Evolutionary conservation across 148 eudicot genomes (phyloP).

Genomic region (Tetragonia tetragonoides): DNA sequence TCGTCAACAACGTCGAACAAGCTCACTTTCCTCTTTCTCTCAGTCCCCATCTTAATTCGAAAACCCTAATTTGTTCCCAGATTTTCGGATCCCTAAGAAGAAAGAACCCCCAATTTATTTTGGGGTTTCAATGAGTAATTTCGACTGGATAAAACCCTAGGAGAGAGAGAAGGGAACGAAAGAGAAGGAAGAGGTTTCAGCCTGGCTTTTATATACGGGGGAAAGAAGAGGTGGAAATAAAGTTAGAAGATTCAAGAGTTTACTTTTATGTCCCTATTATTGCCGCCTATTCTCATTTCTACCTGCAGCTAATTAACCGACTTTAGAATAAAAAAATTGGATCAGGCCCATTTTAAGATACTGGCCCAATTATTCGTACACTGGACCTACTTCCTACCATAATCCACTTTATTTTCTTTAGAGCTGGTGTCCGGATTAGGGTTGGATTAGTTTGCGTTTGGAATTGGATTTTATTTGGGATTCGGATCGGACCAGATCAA

Average conservation of each 20-base stretch:
- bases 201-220: slow-evolving; percentile 4
- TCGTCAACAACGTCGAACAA: slow-evolving; percentile 92
- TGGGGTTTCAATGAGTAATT: background rate
- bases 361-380: too few relatives aligned
- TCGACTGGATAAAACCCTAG: slow-evolving; percentile 33
- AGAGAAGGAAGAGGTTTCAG: background rate
- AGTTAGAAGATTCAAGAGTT: background rate
- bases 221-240: background rate
- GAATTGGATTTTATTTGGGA: too few relatives aligned
- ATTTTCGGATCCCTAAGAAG: slow-evolving; percentile 1
- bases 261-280: too few relatives aligned
- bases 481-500: too few relatives aligned
- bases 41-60: slow-evolving; percentile 54
- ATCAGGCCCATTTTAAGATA: too few relatives aligned
- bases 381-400: too few relatives aligned
- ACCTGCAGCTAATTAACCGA: too few relatives aligned
- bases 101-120: slow-evolving; percentile 10
- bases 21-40: slow-evolving; percentile 92
- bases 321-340: too few relatives aligned
- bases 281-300: too few relatives aligned
- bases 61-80: slow-evolving; percentile 12
- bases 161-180: slow-evolving; percentile 10
- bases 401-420: too few relatives aligned
- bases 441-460: too few relatives aligned
- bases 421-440: too few relatives aligned